Conservation (phyloP, 768 basidiomycete genomes). For the Rhodosporidiobolus sp. region DNA sequence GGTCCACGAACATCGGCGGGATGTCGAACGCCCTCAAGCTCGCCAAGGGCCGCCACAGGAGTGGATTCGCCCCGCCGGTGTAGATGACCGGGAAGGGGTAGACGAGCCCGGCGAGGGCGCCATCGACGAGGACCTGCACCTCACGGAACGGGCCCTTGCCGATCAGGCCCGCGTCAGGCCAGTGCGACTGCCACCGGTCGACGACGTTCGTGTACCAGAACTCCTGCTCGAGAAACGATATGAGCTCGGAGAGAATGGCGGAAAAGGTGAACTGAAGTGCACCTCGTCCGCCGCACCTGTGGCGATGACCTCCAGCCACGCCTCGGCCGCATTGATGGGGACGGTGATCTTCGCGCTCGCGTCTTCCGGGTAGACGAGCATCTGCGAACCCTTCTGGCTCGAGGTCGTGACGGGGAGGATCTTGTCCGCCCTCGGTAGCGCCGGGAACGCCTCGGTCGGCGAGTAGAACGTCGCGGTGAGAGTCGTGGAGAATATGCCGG, state of each 20-base stretch:
- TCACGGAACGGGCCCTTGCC: slow-evolving; percentile 22
- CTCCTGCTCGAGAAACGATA: not conserved
- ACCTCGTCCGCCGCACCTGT: not conserved
- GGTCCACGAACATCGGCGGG: slow-evolving; percentile 6
- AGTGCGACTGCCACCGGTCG: not conserved
- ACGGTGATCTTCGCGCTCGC: not conserved
- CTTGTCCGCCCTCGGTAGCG: not conserved
- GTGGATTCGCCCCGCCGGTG: slow-evolving; percentile 24
- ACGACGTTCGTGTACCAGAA: slow-evolving; percentile 22
- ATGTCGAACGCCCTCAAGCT: slow-evolving; percentile 21
- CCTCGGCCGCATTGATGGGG: not conserved
- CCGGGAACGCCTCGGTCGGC: not conserved
- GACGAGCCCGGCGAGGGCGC: slow-evolving; percentile 4
- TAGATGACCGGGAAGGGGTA: slow-evolving; percentile 27
- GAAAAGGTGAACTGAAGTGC: not conserved
- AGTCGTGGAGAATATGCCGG: slow-evolving; percentile 4
- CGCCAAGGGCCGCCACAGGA: slow-evolving; percentile 23
- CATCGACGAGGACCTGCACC: slow-evolving; percentile 28
- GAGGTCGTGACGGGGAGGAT: slow-evolving; percentile 17
- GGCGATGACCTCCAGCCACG: slow-evolving; percentile 5
- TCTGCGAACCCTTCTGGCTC: slow-evolving; percentile 11
- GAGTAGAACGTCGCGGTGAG: slow-evolving; percentile 14
- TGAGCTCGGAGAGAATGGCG: not conserved
- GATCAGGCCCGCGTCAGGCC: not conserved
- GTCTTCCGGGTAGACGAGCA: slow-evolving; percentile 15